Percentiles rank a stretch among this genome's conserved stretches.
phyloP scores from a whole-genome alignment of 2,329 filamentous ascomycete species.

The Xylaria sp. region DNA sequence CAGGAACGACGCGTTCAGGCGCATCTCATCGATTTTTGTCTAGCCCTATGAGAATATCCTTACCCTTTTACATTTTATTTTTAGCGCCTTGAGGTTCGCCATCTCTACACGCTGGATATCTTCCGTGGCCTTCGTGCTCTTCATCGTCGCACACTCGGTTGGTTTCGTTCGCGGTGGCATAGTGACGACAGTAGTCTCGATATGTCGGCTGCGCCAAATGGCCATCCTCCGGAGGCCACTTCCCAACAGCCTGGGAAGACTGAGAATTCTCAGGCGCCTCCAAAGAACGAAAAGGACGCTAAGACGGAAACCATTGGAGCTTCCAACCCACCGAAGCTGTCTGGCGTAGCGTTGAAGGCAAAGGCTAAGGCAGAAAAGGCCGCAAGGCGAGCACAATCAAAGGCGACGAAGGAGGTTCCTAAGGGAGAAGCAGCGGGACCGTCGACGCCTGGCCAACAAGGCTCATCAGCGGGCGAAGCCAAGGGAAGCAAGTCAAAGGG shows the following conservation, averaged over 20 bases:
- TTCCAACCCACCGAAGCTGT: constrained; percentile 56
- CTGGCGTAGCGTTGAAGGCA: constrained; percentile 83
- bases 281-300: constrained; percentile 26
- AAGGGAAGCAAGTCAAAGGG: constrained; percentile 52
- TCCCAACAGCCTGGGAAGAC: constrained; percentile 19
- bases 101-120: too few relatives aligned
- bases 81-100: too few relatives aligned
- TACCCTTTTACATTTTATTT: background rate
- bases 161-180: constrained; percentile 9
- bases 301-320: constrained; percentile 28
- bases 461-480: constrained; percentile 43
- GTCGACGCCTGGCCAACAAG: constrained; percentile 38
- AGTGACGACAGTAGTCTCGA: constrained; percentile 2
- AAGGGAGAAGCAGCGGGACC: constrained; percentile 41
- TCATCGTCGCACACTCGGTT: constrained; percentile 1
- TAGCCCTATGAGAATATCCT: background rate
- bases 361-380: constrained; percentile 90
- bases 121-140: constrained; percentile 1
- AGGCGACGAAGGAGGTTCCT: constrained; percentile 54
- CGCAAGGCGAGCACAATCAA: constrained; percentile 75
- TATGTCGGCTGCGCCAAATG: constrained; percentile 26
- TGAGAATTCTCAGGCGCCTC: constrained; percentile 16
- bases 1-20: background rate
- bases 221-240: constrained; percentile 23
- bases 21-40: background rate